Base-by-base conservation (phyloP, 192 early-diverging fungal species). In the Podila epicladia region DNA sequence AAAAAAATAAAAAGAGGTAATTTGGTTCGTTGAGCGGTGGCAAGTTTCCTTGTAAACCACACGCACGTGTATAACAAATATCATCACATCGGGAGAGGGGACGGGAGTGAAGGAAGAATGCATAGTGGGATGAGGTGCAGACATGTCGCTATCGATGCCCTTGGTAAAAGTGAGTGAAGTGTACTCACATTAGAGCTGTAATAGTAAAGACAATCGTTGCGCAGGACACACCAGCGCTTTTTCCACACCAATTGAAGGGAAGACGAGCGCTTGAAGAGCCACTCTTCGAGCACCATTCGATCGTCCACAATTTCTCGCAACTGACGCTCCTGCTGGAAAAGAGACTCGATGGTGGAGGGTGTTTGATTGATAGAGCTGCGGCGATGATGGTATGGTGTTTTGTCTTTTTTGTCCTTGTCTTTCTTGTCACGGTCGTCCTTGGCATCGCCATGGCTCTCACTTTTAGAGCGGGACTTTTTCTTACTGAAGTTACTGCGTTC, bases 171-270 rank as follows among this genome's bases (percentile, higher is more conserved):
- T 8, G 32, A 53, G 48, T 12, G 11, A 51, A 22, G 20, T n/a
- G 22, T 37, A 60, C 69, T 68, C 63, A 79, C 76, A 37, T 79
- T 64, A 5, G 64, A 59, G 5, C 70, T 69, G 57, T 72, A 79
- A 38, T 72, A 79, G 28, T 35, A 72, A 1, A 79, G 62, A 55
- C 70, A 64, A 15, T 64, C 61, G 49, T 79, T 53, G 5, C 69
- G 69, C 5, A 79, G 53, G 26, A 79, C 76, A 64, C 76, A 79
- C 76, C 76, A 79, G 9, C 76, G 69, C 35, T 61, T 64, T 31
- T 71, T 72, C 76, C 70, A 79, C 20, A 79, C 76, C 37, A 79
- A 8, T 19, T 72, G 76, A 19, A 79, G 48, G 9, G 70, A 67
- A 2, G 37, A 48, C 0, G 76, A 79, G 12, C 76, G 17, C 51